Evolutionary conservation across 2,329 filamentous ascomycete species (phyloP).

Genomic region (Bipolaris zeicola): DNA sequence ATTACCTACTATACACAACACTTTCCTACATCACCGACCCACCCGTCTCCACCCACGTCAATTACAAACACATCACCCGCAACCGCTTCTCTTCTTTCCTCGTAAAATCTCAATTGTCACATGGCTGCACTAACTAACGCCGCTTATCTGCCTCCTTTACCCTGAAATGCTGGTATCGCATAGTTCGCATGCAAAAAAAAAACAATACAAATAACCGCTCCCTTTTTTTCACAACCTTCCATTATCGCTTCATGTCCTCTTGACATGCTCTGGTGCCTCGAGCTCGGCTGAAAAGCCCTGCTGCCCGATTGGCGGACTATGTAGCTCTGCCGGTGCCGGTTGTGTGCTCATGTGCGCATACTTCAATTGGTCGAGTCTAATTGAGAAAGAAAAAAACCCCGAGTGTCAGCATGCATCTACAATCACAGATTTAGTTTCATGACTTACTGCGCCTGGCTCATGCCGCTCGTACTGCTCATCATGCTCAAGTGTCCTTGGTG

Average conservation of each 20-base stretch:
- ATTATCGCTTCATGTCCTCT: neutral
- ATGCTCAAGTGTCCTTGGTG: conserved; percentile 27
- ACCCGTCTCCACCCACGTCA: neutral
- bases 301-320: conserved; percentile 28
- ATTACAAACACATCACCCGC: neutral
- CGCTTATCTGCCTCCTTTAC: neutral
- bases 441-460: conserved; percentile 36
- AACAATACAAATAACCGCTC: neutral
- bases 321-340: conserved; percentile 27
- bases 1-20: neutral
- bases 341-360: conserved; percentile 17
- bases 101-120: neutral
- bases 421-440: neutral
- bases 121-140: neutral
- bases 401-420: neutral
- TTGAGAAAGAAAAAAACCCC: neutral
- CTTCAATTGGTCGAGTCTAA: conserved; percentile 32
- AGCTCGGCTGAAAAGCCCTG: conserved; percentile 34
- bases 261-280: conserved; percentile 26
- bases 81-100: neutral
- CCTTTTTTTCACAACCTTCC: neutral
- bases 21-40: neutral
- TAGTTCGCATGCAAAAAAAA: neutral
- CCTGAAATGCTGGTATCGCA: neutral
- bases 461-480: conserved; percentile 24